Evolutionary conservation across 23 red algal genomes (phyloP).

Genomic region (Gracilaria gracilis): DNA sequence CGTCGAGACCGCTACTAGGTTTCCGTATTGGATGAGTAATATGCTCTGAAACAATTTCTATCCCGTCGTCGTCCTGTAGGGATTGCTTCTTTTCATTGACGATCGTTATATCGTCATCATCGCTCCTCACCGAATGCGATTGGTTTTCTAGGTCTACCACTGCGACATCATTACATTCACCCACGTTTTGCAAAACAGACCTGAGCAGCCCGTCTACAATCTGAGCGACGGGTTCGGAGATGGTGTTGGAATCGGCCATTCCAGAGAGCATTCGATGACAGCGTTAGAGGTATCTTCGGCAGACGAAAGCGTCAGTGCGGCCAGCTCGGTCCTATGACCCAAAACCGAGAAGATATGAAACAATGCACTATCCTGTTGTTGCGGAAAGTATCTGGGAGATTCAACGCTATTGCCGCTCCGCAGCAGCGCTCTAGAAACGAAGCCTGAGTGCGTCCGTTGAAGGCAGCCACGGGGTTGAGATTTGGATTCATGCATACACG

Average conservation of each 20-base stretch:
- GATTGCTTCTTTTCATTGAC: not conserved
- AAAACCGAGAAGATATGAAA: not conserved
- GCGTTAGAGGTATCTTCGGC: not conserved
- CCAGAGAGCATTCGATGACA: not conserved
- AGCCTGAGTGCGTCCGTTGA: not conserved
- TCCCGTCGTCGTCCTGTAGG: not conserved
- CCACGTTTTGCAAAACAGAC: not conserved
- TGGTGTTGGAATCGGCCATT: not conserved
- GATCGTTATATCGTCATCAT: not conserved
- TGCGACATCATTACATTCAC: not conserved
- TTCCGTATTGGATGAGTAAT: slow-evolving; percentile 2
- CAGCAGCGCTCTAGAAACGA: not conserved
- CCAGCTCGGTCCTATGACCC: not conserved
- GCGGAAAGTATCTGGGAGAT: not conserved
- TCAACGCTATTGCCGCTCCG: not conserved
- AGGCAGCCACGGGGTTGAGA: not conserved
- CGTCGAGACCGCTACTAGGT: not conserved
- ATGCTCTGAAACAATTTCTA: slow-evolving; percentile 11
- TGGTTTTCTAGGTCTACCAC: slow-evolving; percentile 19
- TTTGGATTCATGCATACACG: not conserved
- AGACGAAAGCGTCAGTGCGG: slow-evolving; percentile 6
- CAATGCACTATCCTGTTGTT: not conserved
- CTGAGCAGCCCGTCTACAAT: not conserved
- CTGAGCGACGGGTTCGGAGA: not conserved
- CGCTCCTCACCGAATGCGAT: not conserved